Conservation (phyloP, 2,329 filamentous ascomycete genomes). For the Apiospora sp. region DNA sequence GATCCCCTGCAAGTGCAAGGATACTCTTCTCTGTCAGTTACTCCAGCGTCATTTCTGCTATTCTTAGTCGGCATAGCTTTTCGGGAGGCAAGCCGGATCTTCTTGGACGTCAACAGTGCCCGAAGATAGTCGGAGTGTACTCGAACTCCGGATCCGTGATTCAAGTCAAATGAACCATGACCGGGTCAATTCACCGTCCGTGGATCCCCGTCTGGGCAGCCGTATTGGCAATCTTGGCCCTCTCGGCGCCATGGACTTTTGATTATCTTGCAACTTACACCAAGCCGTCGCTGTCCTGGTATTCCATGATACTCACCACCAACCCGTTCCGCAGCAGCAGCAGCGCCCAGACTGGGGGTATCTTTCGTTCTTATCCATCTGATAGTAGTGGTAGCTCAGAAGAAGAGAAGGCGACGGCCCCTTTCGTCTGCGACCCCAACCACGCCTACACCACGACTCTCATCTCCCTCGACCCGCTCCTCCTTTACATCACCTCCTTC, state of each 20-base stretch:
- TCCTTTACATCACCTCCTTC: conserved; percentile 50
- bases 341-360: background rate
- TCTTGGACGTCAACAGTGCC: background rate
- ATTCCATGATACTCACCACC: background rate
- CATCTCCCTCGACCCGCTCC: conserved; percentile 46
- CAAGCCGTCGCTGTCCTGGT: background rate
- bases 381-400: background rate
- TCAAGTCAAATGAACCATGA: background rate
- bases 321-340: background rate
- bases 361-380: background rate
- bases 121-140: background rate
- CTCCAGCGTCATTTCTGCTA: background rate
- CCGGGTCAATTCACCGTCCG: background rate
- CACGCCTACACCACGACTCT: conserved; percentile 46
- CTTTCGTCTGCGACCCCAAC: conserved; percentile 38
- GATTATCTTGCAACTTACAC: background rate
- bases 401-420: background rate
- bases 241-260: background rate
- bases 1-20: background rate
- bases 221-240: conserved; percentile 15
- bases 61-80: background rate
- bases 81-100: background rate
- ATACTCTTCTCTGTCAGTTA: background rate
- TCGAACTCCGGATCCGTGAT: background rate
- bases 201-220: background rate